Percentiles rank a stretch among this genome's conserved stretches.
These are phyloP conservation scores for Ramularia collo-cygni DNA, from an alignment of 2,329 filamentous ascomycete species.

Conservation along the genomic window DNA sequence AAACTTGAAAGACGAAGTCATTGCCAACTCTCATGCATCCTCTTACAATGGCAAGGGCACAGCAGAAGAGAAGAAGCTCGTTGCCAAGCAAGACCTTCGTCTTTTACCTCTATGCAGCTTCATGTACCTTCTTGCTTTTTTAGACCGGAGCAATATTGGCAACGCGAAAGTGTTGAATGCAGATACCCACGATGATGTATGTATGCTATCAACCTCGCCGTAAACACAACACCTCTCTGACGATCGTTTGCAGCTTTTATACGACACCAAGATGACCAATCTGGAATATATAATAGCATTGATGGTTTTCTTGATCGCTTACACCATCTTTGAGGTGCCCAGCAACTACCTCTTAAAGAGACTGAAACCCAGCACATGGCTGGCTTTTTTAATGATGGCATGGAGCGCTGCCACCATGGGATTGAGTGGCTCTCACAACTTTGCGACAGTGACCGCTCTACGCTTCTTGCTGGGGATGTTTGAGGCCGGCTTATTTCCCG, in stretches of 20 bases:
- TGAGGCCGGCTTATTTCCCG: constrained; percentile 62
- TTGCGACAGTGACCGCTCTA: constrained; percentile 58
- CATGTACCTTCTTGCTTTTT: not conserved
- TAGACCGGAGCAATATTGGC: constrained; percentile 6
- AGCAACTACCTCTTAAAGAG: constrained; percentile 62
- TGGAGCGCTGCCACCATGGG: constrained; percentile 62
- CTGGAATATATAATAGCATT: constrained; percentile 65
- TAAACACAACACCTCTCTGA: constrained; percentile 5
- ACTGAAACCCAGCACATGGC: constrained; percentile 55
- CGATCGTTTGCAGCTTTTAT: too few species aligned
- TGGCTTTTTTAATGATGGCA: constrained; percentile 51
- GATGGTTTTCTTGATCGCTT: constrained; percentile 68
- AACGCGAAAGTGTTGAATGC: constrained; percentile 9
- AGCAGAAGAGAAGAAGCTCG: too few species aligned
- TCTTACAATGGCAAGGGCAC: too few species aligned
- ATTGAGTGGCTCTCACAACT: constrained; percentile 51
- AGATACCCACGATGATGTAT: constrained; percentile 6
- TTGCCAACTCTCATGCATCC: too few species aligned
- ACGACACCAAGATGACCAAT: too few species aligned
- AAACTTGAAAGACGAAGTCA: too few species aligned
- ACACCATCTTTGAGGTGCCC: constrained; percentile 62
- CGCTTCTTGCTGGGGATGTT: constrained; percentile 54
- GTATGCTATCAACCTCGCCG: constrained; percentile 5
- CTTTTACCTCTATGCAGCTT: not conserved
- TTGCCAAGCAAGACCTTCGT: not conserved